Evolutionary conservation across 2,329 filamentous ascomycete species (phyloP).

Genomic region (Fusarium ambrosium): DNA sequence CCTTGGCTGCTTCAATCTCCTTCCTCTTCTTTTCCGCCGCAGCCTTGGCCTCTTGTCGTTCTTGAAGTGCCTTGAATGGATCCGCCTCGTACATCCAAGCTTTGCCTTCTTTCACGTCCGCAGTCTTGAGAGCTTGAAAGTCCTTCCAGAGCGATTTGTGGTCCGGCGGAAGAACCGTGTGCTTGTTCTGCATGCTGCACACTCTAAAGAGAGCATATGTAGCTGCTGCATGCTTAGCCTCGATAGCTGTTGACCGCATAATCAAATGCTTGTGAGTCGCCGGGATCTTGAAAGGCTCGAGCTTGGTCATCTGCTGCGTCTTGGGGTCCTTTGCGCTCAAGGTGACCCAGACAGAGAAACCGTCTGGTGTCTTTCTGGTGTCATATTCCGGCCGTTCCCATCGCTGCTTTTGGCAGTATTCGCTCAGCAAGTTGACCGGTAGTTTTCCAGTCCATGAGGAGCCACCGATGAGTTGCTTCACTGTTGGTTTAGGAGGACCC

Average conservation of each 20-base stretch:
- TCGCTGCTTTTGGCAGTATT: constrained; percentile 95
- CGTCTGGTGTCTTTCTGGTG: constrained; percentile 79
- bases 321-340: constrained; percentile 83
- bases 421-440: constrained; percentile 91
- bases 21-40: constrained; percentile 83
- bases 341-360: constrained; percentile 85
- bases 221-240: constrained; percentile 93
- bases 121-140: constrained; percentile 84
- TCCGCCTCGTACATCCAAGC: constrained; percentile 96
- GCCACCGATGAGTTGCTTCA: constrained; percentile 89
- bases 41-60: constrained; percentile 83
- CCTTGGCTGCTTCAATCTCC: constrained; percentile 76
- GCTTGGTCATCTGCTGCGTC: constrained; percentile 79
- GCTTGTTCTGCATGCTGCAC: constrained; percentile 94
- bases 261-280: constrained; percentile 81
- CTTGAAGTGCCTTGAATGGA: constrained; percentile 85
- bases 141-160: constrained; percentile 94
- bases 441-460: constrained; percentile 98
- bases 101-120: constrained; percentile 81
- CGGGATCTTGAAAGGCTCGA: constrained; percentile 88
- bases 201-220: constrained; percentile 93
- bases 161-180: constrained; percentile 92
- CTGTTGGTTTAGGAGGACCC: constrained; percentile 71
- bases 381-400: constrained; percentile 96
- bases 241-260: constrained; percentile 82